Percentiles rank a stretch among this genome's conserved stretches.
Conservation (phyloP, 2,329 filamentous ascomycete species). For the Fusarium pseudonygamai region DNA sequence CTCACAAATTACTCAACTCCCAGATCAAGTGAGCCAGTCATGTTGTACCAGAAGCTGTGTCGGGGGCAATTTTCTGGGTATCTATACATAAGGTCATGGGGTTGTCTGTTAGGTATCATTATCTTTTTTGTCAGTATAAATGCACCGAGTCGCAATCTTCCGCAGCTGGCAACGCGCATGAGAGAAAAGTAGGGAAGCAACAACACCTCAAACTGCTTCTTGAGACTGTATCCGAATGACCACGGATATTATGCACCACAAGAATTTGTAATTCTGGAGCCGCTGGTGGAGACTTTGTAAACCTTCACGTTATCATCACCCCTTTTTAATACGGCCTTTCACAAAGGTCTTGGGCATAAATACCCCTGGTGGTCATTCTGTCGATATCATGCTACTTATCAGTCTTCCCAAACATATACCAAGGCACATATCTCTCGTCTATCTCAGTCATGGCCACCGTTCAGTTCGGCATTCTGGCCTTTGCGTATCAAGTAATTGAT, state of each 20-base stretch:
- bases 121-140: background rate
- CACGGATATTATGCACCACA: background rate
- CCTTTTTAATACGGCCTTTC: rapidly evolving
- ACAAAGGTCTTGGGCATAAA: background rate
- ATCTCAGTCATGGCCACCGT: background rate
- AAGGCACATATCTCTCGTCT: rapidly evolving
- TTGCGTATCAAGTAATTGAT: background rate
- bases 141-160: rapidly evolving
- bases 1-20: background rate
- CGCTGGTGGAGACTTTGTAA: rapidly evolving
- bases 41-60: background rate
- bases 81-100: rapidly evolving
- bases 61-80: rapidly evolving
- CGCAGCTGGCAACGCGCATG: rapidly evolving
- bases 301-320: background rate
- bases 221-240: background rate
- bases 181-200: background rate
- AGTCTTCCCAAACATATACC: rapidly evolving
- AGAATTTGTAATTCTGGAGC: background rate
- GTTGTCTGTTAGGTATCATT: rapidly evolving
- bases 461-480: background rate
- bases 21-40: rapidly evolving
- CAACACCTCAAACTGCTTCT: rapidly evolving
- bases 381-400: rapidly evolving
- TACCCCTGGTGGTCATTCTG: too few relatives aligned